Percentiles rank a stretch among this genome's conserved stretches.
Evolutionary conservation across 2,329 filamentous ascomycete genomes (phyloP).

Genomic region (Arthrobotrys sinensis): DNA sequence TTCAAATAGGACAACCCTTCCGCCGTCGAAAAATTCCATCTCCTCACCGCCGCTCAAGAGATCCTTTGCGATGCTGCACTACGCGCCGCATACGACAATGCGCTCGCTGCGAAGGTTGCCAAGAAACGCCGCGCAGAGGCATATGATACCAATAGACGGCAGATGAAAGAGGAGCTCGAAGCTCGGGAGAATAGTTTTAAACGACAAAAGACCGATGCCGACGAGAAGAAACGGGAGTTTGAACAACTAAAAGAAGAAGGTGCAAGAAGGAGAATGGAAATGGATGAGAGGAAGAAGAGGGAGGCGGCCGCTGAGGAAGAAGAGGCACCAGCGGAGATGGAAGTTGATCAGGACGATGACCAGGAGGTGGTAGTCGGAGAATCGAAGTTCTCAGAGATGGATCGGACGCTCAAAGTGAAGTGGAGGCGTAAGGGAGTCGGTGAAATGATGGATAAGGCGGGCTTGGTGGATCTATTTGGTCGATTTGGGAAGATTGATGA

Average conservation of each 20-base stretch:
- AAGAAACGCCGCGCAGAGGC: slow-evolving; percentile 69
- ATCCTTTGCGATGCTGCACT: slow-evolving; percentile 69
- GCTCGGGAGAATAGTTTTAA: slow-evolving; percentile 67
- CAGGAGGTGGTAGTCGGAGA: slow-evolving; percentile 61
- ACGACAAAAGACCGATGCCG: slow-evolving; percentile 68
- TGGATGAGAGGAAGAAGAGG: slow-evolving; percentile 69
- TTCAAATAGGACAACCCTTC: slow-evolving; percentile 64
- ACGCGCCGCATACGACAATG: slow-evolving; percentile 71
- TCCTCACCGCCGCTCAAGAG: slow-evolving; percentile 71
- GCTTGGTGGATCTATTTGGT: slow-evolving; percentile 67
- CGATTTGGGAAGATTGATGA: slow-evolving; percentile 70
- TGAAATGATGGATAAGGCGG: slow-evolving; percentile 67
- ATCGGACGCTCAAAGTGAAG: slow-evolving; percentile 70
- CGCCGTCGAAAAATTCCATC: slow-evolving; percentile 71
- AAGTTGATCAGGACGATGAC: slow-evolving; percentile 65
- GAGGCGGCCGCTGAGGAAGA: slow-evolving; percentile 70
- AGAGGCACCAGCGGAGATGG: slow-evolving; percentile 65
- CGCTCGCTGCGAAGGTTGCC: slow-evolving; percentile 68
- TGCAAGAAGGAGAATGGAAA: slow-evolving; percentile 68
- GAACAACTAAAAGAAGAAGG: slow-evolving; percentile 66
- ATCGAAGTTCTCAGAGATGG: slow-evolving; percentile 67
- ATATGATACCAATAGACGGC: slow-evolving; percentile 68
- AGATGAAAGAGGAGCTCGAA: slow-evolving; percentile 72
- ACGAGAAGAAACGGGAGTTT: slow-evolving; percentile 65
- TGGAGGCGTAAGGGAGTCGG: slow-evolving; percentile 66